These are phyloP conservation scores for Boletus barrowsii DNA, from an alignment of 768 basidiomycete species.

Conservation along the genomic window DNA sequence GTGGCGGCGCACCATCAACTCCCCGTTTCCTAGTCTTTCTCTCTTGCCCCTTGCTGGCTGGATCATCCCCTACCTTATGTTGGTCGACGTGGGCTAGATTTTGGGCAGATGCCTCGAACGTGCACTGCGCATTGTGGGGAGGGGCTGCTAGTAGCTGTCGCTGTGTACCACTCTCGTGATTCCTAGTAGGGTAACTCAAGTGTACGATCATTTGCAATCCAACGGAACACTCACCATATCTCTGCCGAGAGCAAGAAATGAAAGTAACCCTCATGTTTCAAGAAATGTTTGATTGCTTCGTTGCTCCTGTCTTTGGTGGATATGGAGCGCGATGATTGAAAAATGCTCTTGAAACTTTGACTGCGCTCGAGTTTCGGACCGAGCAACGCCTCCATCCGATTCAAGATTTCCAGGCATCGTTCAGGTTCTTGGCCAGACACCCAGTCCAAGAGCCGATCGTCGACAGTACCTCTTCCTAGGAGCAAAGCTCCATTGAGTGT, in stretches of 20 bases:
- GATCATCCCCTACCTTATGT: too few species aligned
- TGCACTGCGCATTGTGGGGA: too few species aligned
- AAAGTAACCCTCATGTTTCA: conserved; percentile 1
- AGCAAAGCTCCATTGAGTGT: neutral
- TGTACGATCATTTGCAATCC: rapidly evolving
- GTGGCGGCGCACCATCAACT: neutral
- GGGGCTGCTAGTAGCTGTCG: neutral
- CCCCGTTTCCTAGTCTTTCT: neutral
- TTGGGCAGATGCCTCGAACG: too few species aligned
- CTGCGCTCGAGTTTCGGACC: neutral
- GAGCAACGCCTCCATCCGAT: conserved; percentile 7
- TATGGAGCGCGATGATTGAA: neutral
- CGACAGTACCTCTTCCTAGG: neutral
- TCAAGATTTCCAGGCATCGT: conserved; percentile 2
- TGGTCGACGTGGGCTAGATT: too few species aligned
- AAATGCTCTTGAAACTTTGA: neutral
- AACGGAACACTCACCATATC: conserved; percentile 5
- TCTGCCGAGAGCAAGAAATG: conserved; percentile 13
- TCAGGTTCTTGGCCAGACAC: neutral
- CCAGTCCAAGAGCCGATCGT: conserved; percentile 11
- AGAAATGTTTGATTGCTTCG: conserved; percentile 7
- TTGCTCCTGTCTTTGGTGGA: neutral
- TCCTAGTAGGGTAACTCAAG: neutral
- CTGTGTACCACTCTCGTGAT: neutral
- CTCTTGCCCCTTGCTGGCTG: neutral